Percentiles rank a stretch among this genome's conserved stretches.
phyloP scores from a whole-genome alignment of 805 yeast species.

The Tetrapisispora fleetii region DNA sequence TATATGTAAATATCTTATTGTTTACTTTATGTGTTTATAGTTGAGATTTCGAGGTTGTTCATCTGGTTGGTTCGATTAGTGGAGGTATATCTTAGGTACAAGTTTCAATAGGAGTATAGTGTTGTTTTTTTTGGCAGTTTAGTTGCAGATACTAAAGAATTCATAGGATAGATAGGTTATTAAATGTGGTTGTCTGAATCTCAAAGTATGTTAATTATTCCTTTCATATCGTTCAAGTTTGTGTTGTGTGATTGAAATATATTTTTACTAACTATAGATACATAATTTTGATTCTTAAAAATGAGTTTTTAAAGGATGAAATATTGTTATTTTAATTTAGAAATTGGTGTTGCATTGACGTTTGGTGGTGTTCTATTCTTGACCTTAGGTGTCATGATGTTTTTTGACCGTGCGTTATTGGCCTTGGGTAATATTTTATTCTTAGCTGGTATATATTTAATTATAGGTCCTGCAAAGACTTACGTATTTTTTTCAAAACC shows the following conservation, averaged over 20 bases:
- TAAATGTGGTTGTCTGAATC: slow-evolving; percentile 65
- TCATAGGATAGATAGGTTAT: neutral
- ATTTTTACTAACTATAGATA: neutral
- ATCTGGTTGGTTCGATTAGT: no score
- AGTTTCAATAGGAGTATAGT: no score
- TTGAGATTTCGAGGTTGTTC: no score
- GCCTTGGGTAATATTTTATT: slow-evolving; percentile 83
- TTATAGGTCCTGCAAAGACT: slow-evolving; percentile 83
- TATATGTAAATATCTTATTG: no score
- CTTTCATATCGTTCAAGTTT: no score
- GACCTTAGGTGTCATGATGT: slow-evolving; percentile 69
- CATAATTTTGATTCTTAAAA: no score
- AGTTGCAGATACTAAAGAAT: no score
- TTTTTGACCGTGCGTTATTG: slow-evolving; percentile 79
- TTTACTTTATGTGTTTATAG: no score
- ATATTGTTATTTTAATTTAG: slow-evolving; percentile 30
- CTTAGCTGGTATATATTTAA: slow-evolving; percentile 69
- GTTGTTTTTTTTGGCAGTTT: no score
- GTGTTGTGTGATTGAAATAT: neutral
- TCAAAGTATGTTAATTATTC: slow-evolving; percentile 45
- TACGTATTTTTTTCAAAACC: slow-evolving; percentile 77
- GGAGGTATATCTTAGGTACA: no score
- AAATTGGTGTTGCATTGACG: slow-evolving; percentile 87
- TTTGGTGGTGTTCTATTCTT: slow-evolving; percentile 73
- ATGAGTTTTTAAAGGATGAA: neutral